phyloP scores from a whole-genome alignment of 192 early-diverging fungal genomes.

The Backusella mclennaniae region DNA sequence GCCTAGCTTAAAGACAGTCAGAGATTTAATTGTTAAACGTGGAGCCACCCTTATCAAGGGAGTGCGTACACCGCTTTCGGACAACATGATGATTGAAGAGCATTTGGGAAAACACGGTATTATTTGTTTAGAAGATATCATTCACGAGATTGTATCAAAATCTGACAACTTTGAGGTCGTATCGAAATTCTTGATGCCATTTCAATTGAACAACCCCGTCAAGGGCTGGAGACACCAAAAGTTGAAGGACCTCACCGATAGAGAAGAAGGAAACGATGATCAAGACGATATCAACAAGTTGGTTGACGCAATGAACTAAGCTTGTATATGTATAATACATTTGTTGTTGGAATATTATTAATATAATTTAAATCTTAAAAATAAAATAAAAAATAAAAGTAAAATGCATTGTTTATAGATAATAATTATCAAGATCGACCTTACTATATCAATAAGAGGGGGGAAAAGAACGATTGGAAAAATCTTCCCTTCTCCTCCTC shows the following conservation, averaged over 20 bases:
- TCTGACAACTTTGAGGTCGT: conserved; percentile 16
- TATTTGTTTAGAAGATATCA: conserved; percentile 35
- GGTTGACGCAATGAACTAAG: conserved; percentile 22
- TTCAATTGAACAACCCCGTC: conserved; percentile 10
- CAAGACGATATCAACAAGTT: conserved; percentile 24
- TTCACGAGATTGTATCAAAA: conserved; percentile 24
- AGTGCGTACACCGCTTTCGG: conserved; percentile 22
- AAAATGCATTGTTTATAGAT: conserved; percentile 5
- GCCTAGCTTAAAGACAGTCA: conserved; percentile 23
- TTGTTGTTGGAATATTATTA: not conserved
- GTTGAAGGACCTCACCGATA: conserved; percentile 9
- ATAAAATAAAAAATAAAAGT: not conserved
- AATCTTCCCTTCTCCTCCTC: not conserved
- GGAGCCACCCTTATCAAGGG: conserved; percentile 16
- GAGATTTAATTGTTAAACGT: conserved; percentile 25
- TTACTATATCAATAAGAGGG: not conserved
- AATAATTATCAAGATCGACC: not conserved
- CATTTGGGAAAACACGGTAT: conserved; percentile 12
- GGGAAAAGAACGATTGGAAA: not conserved
- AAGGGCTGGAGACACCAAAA: conserved; percentile 22
- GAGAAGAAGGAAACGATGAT: not conserved
- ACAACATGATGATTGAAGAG: conserved; percentile 31
- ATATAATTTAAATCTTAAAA: not conserved
- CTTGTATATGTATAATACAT: not conserved
- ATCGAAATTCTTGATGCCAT: conserved; percentile 10